A percentile compares a stretch with the other conserved stretches of the same genome.
Conservation (phyloP, 2,329 filamentous ascomycete species). For the Chrysoporthe cubensis region DNA sequence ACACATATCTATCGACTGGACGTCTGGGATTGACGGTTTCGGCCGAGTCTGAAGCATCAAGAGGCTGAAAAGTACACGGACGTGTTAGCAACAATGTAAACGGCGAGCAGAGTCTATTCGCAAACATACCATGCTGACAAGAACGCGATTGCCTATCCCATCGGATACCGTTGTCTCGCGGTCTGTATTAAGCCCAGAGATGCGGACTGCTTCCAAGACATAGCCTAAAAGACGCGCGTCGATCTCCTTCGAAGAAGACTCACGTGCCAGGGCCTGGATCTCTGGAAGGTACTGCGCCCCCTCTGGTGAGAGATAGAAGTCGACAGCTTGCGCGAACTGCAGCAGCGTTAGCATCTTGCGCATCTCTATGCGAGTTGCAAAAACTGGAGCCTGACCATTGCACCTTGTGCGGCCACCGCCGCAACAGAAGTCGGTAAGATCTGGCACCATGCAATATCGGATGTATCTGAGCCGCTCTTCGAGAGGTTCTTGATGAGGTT, state of each 20-base stretch:
- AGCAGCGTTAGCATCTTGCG: neutral
- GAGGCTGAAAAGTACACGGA: slow-evolving; percentile 57
- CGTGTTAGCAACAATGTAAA: slow-evolving; percentile 26
- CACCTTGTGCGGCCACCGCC: slow-evolving; percentile 72
- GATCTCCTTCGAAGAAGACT: slow-evolving; percentile 57
- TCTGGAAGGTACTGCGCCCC: slow-evolving; percentile 61
- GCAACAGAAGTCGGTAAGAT: slow-evolving; percentile 69
- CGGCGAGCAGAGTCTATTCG: slow-evolving; percentile 3
- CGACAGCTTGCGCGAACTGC: slow-evolving; percentile 72
- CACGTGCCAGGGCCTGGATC: slow-evolving; percentile 62
- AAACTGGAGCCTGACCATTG: slow-evolving; percentile 54
- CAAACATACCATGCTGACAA: slow-evolving; percentile 62
- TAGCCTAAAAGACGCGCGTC: slow-evolving; percentile 71
- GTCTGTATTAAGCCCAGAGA: slow-evolving; percentile 66
- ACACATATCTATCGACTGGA: slow-evolving; percentile 66
- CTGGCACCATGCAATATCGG: slow-evolving; percentile 73
- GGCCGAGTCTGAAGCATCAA: slow-evolving; percentile 56
- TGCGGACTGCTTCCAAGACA: slow-evolving; percentile 71
- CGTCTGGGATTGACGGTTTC: slow-evolving; percentile 64
- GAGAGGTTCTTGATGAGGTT: slow-evolving; percentile 67
- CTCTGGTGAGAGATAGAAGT: slow-evolving; percentile 69
- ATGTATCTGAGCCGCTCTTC: slow-evolving; percentile 63
- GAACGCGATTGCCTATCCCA: slow-evolving; percentile 61
- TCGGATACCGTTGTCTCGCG: slow-evolving; percentile 55
- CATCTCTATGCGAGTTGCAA: neutral